A percentile compares a stretch with the other conserved stretches of the same genome.
phyloP scores from a whole-genome alignment of 352 stramenopile genomes.

The Nothophytophthora sp. region DNA sequence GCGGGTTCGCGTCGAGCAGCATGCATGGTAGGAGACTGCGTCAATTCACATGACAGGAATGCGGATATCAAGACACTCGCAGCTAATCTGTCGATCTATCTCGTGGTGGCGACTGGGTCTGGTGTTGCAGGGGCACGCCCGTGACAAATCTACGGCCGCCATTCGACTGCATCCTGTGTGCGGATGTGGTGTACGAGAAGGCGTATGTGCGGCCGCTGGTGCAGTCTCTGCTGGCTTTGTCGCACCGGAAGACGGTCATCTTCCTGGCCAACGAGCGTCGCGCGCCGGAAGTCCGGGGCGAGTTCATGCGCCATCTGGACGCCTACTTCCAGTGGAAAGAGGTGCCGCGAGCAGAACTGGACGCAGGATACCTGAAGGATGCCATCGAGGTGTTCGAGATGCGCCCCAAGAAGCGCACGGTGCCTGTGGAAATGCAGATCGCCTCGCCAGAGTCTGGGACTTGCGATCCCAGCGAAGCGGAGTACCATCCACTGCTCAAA shows the following conservation, averaged over 20 bases:
- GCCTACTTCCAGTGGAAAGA: conserved; percentile 81
- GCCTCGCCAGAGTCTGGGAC: conserved; percentile 19
- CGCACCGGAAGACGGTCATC: conserved; percentile 77
- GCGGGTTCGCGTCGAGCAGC: conserved; percentile 56
- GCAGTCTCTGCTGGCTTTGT: conserved; percentile 77
- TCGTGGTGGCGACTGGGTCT: conserved; percentile 1
- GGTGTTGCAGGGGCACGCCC: conserved; percentile 53
- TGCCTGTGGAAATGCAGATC: conserved; percentile 75
- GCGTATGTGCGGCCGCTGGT: conserved; percentile 71
- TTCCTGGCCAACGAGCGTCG: conserved; percentile 79
- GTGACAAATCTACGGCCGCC: conserved; percentile 51
- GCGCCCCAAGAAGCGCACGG: conserved; percentile 73
- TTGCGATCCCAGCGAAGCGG: conserved; percentile 22
- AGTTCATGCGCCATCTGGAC: conserved; percentile 70
- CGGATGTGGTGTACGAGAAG: conserved; percentile 85
- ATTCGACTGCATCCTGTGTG: conserved; percentile 82
- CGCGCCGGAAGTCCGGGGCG: conserved; percentile 52
- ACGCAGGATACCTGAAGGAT: conserved; percentile 71
- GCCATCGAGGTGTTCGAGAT: conserved; percentile 82
- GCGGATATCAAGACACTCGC: neutral
- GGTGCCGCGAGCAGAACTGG: conserved; percentile 53
- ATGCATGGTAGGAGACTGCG: conserved; percentile 60
- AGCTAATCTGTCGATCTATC: neutral
- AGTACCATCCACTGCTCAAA: conserved; percentile 51
- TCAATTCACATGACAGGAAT: too few species aligned